phyloP scores from a whole-genome alignment of 345 rosid species.

The Murraya paniculata region DNA sequence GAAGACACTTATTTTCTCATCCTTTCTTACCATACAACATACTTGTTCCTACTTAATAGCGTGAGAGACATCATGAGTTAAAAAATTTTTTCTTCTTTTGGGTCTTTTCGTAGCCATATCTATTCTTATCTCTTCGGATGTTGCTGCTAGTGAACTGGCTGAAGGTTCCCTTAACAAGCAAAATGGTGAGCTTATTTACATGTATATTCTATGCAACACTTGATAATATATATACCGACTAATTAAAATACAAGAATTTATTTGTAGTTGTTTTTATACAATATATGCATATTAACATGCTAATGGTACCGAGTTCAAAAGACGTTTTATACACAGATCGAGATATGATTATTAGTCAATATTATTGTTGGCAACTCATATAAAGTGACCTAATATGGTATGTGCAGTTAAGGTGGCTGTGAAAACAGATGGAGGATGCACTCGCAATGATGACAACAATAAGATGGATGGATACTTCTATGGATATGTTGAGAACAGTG shows the following conservation, averaged over 20 bases:
- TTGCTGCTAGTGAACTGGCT: slow-evolving; percentile 23
- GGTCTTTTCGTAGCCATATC: slow-evolving; percentile 5
- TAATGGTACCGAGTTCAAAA: no score
- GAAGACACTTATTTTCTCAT: neutral
- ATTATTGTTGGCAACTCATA: neutral
- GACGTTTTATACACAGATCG: no score
- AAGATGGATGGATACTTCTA: neutral
- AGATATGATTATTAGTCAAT: neutral
- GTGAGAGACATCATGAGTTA: neutral
- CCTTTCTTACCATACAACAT: neutral
- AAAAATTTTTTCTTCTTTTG: slow-evolving; percentile 10
- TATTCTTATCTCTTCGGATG: slow-evolving; percentile 26
- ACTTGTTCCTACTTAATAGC: neutral
- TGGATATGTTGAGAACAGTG: no score
- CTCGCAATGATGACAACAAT: neutral
- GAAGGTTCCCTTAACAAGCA: slow-evolving; percentile 9
- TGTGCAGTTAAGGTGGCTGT: slow-evolving; percentile 4
- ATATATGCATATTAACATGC: no score
- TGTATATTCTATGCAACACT: neutral
- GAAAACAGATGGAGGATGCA: neutral
- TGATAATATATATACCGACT: neutral
- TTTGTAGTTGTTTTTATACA: no score
- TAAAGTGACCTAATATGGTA: neutral
- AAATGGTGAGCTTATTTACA: slow-evolving; percentile 7
- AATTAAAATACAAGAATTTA: neutral